Evolutionary conservation across 1,284 basidiomycete species (phyloP), one percentile per base, ranked within the genome.

Genomic region (Psilocybe mexicana): DNA sequence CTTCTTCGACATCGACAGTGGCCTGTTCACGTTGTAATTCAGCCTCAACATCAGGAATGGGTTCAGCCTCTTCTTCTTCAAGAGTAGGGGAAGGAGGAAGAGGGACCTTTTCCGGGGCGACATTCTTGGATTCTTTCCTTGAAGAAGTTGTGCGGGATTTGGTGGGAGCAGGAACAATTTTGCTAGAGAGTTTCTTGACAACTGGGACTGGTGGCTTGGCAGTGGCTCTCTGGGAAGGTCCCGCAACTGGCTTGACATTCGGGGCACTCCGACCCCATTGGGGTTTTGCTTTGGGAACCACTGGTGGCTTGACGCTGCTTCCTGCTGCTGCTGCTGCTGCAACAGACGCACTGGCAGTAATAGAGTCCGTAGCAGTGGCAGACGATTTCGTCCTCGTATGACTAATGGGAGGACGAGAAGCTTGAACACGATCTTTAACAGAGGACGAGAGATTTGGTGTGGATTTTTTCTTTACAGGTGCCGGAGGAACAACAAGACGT

Each of bases 61-160:
- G 1, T 8, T 10, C 36, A 2, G 10, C 25, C 26, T 18, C 23
- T n/a, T 45, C 26, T 2, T 53, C 36, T 4, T 57, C 60, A 30
- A 52, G 53, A 33, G 63, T 62, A 18, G 57, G 61, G 7, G 70
- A 70, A 5, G 69, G 61, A n/a, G 70, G 69, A 25, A 70, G 58
- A 0, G 67, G 67, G 28, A 69, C 57, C 56, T 69, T 60, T 2
- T 65, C 61, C 30, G 71, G 45, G n/a, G 44, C 52, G 23, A 30
- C 54, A 24, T 18, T 38, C 47, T 52, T 54, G n/a, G 57, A 33
- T 38, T 57, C 36, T 12, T 40, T 40, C 38, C 14, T 40, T 10
- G 58, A 46, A 26, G 56, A 40, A n/a, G 43, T 53, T 7, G 45
- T 26, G 30, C 30, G 5, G 6, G 38, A 1, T 26, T 25, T 44